Percentiles rank a stretch among this genome's conserved stretches.
Conservation (phyloP, 441 rosid species). For the Biscutella laevigata region DNA sequence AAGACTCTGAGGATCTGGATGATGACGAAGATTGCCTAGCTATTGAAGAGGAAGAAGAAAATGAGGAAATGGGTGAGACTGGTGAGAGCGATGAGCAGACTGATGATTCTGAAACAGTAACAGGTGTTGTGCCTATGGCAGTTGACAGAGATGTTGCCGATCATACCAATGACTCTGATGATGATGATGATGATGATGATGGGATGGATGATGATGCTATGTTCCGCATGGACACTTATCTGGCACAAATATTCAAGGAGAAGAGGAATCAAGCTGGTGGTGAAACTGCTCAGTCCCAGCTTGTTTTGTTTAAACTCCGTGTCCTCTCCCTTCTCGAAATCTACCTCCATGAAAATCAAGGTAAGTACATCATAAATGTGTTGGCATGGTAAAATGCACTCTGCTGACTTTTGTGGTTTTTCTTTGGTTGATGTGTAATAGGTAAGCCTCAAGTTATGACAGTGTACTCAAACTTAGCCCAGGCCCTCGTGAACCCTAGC, state of each 20-base stretch:
- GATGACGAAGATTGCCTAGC: constrained; percentile 69
- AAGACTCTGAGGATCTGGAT: constrained; percentile 48
- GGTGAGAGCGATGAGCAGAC: constrained; percentile 70
- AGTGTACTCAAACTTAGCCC: constrained; percentile 67
- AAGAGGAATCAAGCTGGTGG: constrained; percentile 76
- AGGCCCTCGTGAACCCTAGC: constrained; percentile 61
- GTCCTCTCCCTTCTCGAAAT: constrained; percentile 90
- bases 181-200: too few relatives aligned
- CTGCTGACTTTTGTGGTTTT: not conserved
- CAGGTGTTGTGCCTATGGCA: constrained; percentile 34
- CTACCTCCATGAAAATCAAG: constrained; percentile 83
- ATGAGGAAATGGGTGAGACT: constrained; percentile 63
- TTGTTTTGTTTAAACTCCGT: constrained; percentile 78
- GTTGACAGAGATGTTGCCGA: constrained; percentile 36
- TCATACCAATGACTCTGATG: constrained; percentile 71
- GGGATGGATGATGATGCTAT: constrained; percentile 95
- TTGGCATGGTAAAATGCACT: not conserved
- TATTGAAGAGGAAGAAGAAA: constrained; percentile 84
- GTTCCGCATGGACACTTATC: constrained; percentile 91
- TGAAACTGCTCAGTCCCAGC: constrained; percentile 92
- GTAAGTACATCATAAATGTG: constrained; percentile 30
- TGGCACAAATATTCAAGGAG: constrained; percentile 84
- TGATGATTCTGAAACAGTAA: constrained; percentile 65
- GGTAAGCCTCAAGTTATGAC: constrained; percentile 76
- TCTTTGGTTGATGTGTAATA: constrained; percentile 24